Conservation (phyloP, 805 yeast genomes). For the Candida namnaoensis region DNA sequence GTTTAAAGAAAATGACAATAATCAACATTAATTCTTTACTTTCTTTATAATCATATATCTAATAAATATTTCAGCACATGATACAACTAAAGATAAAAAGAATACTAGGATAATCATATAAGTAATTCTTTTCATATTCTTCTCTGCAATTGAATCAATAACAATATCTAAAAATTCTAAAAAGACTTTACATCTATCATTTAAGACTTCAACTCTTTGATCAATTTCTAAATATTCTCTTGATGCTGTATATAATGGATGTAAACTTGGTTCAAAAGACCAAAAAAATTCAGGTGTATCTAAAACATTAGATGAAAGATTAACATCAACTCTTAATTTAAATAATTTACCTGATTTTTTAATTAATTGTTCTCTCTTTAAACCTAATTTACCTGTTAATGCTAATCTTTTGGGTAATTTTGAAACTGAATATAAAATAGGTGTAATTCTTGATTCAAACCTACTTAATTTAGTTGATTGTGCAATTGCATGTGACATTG, state of each 20-base stretch:
- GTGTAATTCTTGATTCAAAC: slow-evolving; percentile 88
- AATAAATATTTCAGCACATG: slow-evolving; percentile 59
- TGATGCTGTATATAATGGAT: slow-evolving; percentile 84
- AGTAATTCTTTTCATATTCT: slow-evolving; percentile 85
- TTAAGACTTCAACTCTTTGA: slow-evolving; percentile 86
- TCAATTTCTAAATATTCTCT: slow-evolving; percentile 92
- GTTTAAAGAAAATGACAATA: too few relatives aligned
- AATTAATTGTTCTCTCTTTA: slow-evolving; percentile 75
- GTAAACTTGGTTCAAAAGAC: slow-evolving; percentile 92
- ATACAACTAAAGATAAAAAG: slow-evolving; percentile 68
- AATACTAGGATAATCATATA: slow-evolving; percentile 83
- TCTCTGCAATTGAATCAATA: slow-evolving; percentile 90
- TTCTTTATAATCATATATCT: slow-evolving; percentile 40
- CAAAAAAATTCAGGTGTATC: slow-evolving; percentile 97
- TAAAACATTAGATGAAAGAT: slow-evolving; percentile 78
- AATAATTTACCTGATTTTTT: slow-evolving; percentile 87
- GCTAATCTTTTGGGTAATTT: slow-evolving; percentile 86
- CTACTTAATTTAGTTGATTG: slow-evolving; percentile 88
- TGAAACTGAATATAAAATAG: slow-evolving; percentile 76
- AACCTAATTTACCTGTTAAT: slow-evolving; percentile 77
- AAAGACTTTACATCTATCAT: slow-evolving; percentile 90
- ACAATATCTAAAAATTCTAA: slow-evolving; percentile 88
- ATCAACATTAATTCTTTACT: not conserved
- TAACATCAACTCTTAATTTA: slow-evolving; percentile 88
- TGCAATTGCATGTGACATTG: slow-evolving; percentile 94